Percentiles rank a stretch among this genome's conserved stretches.
Evolutionary conservation across 805 yeast genomes (phyloP).

Genomic region (Wickerhamiella shivajii): DNA sequence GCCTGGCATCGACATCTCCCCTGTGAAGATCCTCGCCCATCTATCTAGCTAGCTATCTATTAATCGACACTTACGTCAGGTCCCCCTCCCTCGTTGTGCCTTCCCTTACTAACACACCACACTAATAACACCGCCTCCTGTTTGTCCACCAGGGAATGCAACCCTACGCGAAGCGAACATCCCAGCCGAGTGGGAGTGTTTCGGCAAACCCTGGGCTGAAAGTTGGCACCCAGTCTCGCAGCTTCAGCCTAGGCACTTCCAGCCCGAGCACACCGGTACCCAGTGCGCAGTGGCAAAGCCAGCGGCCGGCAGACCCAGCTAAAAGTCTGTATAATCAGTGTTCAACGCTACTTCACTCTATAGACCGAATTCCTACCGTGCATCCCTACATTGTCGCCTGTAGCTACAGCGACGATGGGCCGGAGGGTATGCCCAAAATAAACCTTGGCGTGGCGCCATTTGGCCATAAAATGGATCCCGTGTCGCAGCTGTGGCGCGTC

Average conservation of each 20-base stretch:
- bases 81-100: no score
- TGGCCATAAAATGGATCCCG: slow-evolving; percentile 66
- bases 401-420: slow-evolving; percentile 27
- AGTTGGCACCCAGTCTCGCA: no score
- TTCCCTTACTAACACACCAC: no score
- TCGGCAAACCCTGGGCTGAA: no score
- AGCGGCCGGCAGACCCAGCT: slow-evolving; percentile 26
- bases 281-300: slow-evolving; percentile 15
- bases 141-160: no score
- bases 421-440: slow-evolving; percentile 23
- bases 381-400: slow-evolving; percentile 44
- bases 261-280: slow-evolving; percentile 15
- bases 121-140: no score
- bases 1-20: no score
- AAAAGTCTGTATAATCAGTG: slow-evolving; percentile 65
- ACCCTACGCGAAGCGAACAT: no score
- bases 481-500: slow-evolving; percentile 74
- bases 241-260: slow-evolving; percentile 8
- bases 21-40: no score
- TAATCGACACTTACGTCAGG: no score
- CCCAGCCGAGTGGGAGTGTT: no score
- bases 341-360: slow-evolving; percentile 36
- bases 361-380: slow-evolving; percentile 51
- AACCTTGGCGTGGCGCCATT: slow-evolving; percentile 46
- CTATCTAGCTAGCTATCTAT: no score